Base-by-base conservation (phyloP, 78 protist species). In the Dictyostelium firmibasis region DNA sequence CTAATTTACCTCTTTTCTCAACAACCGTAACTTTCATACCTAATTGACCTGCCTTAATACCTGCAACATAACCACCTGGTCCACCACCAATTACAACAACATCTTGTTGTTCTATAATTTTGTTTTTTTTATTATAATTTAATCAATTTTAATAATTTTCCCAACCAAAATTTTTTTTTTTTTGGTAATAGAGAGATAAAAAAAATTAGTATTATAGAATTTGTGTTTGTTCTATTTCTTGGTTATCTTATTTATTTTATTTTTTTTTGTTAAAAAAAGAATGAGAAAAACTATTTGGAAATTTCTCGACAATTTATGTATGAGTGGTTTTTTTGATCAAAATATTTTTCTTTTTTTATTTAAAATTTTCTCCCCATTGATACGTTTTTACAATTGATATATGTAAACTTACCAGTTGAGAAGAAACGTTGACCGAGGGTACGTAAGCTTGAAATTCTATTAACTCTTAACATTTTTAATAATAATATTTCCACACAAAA, bases 31-130 rank as follows among this genome's bases (percentile, higher is more conserved):
- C 96, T 88, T 98, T 98, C 79, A 98, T 69, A 13, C 99, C 99
- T 33, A 99, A 96, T 97, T 99, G 99, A 23, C 98, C 99, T n/a
- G 99, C 99, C 86, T 98, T 98, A 91, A 99, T 98, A 38, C 99
- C 99, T 16, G 99, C 99, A n/a, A 99, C 99, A 91, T 99, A 99
- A 36, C 99, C 99, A 47, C 99, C 99, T 20, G 99, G 99, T 4
- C 99, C 99, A 14, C 99, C 99, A 18, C 99, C 99, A 81, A 99
- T 96, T 60, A 99, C 92, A 2, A 97, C 99, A 18, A 99, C 93
- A 69, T 99, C 99, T 47, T 96, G 84, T 85, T 95, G 94, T 14
- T 60, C 85, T 36, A 18, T 38, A 1, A 18, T 64, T 20, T 64
- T 64, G 4, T 25, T 25, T 64, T 10, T 29, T 9, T 29, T 29